Evolutionary conservation across 2,329 filamentous ascomycete species (phyloP), one percentile per base, ranked within the genome.

Genomic region (Coniella lustricola): DNA sequence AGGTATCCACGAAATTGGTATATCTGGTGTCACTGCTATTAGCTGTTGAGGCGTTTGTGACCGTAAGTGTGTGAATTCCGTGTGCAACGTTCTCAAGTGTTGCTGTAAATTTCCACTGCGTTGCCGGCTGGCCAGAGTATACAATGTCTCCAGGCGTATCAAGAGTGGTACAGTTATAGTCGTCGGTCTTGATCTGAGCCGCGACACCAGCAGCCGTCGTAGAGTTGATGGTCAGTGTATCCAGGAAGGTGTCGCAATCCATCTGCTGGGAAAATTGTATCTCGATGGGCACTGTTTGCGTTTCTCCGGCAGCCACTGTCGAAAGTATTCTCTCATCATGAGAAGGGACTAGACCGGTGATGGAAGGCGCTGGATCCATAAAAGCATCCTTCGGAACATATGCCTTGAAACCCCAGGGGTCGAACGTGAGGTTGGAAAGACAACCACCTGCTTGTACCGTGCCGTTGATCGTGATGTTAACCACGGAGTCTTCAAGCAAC

Each of bases 181-280:
- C 75, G 12, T 59, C 57, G 3, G 56, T 57, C 43, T 75, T 70
- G 12, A 82, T 53, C 2, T 61, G 63, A 3, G 75, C 70, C 2
- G 58, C 59, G 13, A 64, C 61, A 4, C 69, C 71, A 39, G 63
- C 48, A 18, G 73, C 69, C 0, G 76, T 80, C 1, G 67, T 74
- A 2, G 81, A 83, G 31, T 69, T 67, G 47, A 82, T 62, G 0
- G 64, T 64, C 22, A 85, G 69, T 3, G 68, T 67, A 3, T 71
- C 59, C 0, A 68, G 72, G 13, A 84, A 65, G 0, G 65, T 67
- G n/a, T 73, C 65, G 60, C 82, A 85, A 55, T 79, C 68, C 81
- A 85, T 83, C 39, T 73, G 65, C 1, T 68, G 67, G 1, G 79
- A 82, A 60, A 82, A 85, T 32, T 77, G 72, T 3, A 85, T 35